Conservation (phyloP, 192 early-diverging fungal species). For the Coemansia umbellata region DNA sequence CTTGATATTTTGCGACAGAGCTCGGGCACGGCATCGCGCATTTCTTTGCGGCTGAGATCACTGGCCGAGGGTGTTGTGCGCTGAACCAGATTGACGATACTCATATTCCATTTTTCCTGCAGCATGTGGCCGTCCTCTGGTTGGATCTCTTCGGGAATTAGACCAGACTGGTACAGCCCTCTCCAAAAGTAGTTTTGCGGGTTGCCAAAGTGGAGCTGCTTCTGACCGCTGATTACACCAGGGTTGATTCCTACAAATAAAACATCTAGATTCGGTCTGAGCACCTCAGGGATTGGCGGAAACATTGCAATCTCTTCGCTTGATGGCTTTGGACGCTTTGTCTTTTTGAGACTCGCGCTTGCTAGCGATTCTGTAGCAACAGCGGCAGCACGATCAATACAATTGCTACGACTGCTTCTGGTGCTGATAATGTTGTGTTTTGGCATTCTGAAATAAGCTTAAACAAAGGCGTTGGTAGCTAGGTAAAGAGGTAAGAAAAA, state of each 20-base stretch:
- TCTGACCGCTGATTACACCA: slow-evolving; percentile 55
- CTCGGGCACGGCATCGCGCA: slow-evolving; percentile 57
- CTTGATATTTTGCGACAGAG: slow-evolving; percentile 59
- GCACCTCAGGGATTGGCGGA: slow-evolving; percentile 42
- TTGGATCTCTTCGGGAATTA: slow-evolving; percentile 50
- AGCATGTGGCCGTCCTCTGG: slow-evolving; percentile 55
- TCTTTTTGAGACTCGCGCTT: neutral
- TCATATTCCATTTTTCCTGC: slow-evolving; percentile 53
- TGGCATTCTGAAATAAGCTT: too few relatives aligned
- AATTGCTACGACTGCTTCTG: neutral
- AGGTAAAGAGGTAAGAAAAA: too few relatives aligned
- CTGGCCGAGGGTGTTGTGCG: slow-evolving; percentile 55
- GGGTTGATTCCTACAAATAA: slow-evolving; percentile 77
- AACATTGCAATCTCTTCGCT: slow-evolving; percentile 12
- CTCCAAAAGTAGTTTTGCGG: slow-evolving; percentile 73
- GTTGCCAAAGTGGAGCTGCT: slow-evolving; percentile 65
- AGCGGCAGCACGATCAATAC: too few relatives aligned
- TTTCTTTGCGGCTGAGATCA: slow-evolving; percentile 58
- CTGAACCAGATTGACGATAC: slow-evolving; percentile 62
- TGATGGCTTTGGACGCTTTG: slow-evolving; percentile 2
- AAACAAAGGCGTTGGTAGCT: too few relatives aligned
- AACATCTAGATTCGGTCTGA: slow-evolving; percentile 48
- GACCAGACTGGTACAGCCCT: slow-evolving; percentile 60
- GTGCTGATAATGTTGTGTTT: neutral
- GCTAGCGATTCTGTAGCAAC: too few relatives aligned